Evolutionary conservation across 225 moss, liverwort and hornwort genomes (phyloP).

Genomic region (Pleurozium schreberi): DNA sequence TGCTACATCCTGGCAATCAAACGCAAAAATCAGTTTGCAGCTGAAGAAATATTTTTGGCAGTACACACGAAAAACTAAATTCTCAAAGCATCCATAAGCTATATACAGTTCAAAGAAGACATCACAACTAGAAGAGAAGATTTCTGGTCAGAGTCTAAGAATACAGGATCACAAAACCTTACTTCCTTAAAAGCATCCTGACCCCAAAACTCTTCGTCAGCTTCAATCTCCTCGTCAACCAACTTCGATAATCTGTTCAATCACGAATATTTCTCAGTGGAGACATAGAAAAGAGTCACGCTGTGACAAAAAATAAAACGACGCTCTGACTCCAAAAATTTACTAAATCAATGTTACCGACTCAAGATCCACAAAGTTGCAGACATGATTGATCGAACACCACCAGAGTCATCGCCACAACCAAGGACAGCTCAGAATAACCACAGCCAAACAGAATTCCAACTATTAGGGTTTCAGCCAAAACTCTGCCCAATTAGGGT

Average conservation of each 20-base stretch:
- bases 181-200: slow-evolving; percentile 98
- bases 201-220: slow-evolving; percentile 96
- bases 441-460: neutral
- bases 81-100: neutral
- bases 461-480: neutral
- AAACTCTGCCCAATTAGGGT: neutral
- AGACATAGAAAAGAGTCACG: neutral
- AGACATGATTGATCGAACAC: neutral
- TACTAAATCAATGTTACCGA: neutral
- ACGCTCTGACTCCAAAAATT: neutral
- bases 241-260: slow-evolving; percentile 60
- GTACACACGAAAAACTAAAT: neutral
- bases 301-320: neutral
- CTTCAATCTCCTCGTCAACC: slow-evolving; percentile 81
- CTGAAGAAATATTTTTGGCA: neutral
- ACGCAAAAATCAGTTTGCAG: neutral
- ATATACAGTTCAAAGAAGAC: neutral
- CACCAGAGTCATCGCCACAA: neutral
- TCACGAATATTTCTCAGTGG: neutral
- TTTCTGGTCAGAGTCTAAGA: neutral
- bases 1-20: slow-evolving; percentile 46
- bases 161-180: neutral
- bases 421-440: neutral
- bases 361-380: neutral
- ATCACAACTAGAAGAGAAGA: neutral